Evolutionary conservation across 331 rosid species (phyloP).

Genomic region (Acacia pycnantha): DNA sequence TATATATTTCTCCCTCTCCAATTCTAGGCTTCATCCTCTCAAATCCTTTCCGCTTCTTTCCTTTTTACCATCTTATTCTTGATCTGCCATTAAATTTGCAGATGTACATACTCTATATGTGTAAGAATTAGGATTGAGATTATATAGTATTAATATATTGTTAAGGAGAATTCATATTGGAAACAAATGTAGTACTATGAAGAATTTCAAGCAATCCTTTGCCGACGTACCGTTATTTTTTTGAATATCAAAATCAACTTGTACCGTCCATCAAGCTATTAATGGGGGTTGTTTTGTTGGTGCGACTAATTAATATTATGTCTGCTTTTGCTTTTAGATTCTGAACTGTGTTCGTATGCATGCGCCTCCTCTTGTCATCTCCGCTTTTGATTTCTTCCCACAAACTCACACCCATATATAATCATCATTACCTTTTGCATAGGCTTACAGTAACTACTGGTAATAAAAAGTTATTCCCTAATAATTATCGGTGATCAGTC

Average conservation of each 20-base stretch:
- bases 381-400: slow-evolving; percentile 20
- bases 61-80: neutral
- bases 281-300: slow-evolving; percentile 40
- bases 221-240: neutral
- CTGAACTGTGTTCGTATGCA: slow-evolving; percentile 32
- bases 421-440: slow-evolving; percentile 1
- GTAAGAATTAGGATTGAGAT: slow-evolving; percentile 29
- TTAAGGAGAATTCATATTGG: neutral
- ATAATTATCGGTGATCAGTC: neutral
- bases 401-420: slow-evolving; percentile 25
- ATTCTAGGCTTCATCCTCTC: slow-evolving; percentile 17
- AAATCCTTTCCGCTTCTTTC: neutral
- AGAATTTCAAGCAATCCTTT: neutral
- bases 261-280: slow-evolving; percentile 22
- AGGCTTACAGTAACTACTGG: slow-evolving; percentile 6
- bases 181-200: slow-evolving; percentile 4
- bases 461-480: slow-evolving; percentile 10
- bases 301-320: slow-evolving; percentile 27
- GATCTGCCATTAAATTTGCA: neutral
- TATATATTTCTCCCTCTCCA: neutral
- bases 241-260: neutral
- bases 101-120: neutral
- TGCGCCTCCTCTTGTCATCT: slow-evolving; percentile 33
- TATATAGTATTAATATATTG: slow-evolving; percentile 19
- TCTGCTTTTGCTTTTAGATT: slow-evolving; percentile 33